Percentiles rank a stretch among this genome's conserved stretches.
These are phyloP conservation scores for Leishmania arabica DNA, from an alignment of 208 protist genomes.

Conservation along the genomic window DNA sequence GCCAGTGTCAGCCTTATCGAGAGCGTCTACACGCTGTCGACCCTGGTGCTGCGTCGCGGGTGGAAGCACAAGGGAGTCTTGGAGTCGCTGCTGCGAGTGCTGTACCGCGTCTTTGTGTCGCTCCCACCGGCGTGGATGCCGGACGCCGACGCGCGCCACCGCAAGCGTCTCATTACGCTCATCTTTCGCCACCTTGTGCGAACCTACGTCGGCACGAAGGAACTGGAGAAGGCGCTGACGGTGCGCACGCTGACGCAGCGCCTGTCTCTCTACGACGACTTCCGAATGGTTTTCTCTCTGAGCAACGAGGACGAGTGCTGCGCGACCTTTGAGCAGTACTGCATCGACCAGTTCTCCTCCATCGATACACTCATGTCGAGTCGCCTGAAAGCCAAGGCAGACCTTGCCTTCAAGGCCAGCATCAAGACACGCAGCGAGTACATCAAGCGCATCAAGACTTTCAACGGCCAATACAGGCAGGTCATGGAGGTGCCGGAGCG, in stretches of 20 bases:
- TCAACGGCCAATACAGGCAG: conserved; percentile 56
- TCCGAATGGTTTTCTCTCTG: conserved; percentile 47
- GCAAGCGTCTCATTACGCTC: conserved; percentile 54
- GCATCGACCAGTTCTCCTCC: conserved; percentile 43
- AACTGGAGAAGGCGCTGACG: conserved; percentile 73
- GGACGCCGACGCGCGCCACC: conserved; percentile 47
- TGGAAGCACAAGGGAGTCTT: conserved; percentile 79
- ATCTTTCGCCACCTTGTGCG: conserved; percentile 62
- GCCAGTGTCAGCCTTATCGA: conserved; percentile 54
- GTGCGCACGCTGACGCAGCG: conserved; percentile 71
- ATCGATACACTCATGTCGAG: conserved; percentile 73
- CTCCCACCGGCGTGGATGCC: conserved; percentile 63
- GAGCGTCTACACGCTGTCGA: conserved; percentile 57
- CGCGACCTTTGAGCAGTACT: conserved; percentile 63
- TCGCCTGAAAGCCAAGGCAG: conserved; percentile 69
- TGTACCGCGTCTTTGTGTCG: conserved; percentile 70
- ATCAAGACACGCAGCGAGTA: conserved; percentile 77
- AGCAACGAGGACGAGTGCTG: conserved; percentile 38
- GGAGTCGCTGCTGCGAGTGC: conserved; percentile 66
- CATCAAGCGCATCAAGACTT: conserved; percentile 80
- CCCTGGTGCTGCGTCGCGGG: conserved; percentile 45
- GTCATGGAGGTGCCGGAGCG: conserved; percentile 45
- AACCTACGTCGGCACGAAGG: conserved; percentile 64
- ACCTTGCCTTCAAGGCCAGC: conserved; percentile 59
- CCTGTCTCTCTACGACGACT: conserved; percentile 78